These are phyloP conservation scores for Eimeria maxima DNA, from an alignment of 169 alveolate genomes.

Conservation along the genomic window DNA sequence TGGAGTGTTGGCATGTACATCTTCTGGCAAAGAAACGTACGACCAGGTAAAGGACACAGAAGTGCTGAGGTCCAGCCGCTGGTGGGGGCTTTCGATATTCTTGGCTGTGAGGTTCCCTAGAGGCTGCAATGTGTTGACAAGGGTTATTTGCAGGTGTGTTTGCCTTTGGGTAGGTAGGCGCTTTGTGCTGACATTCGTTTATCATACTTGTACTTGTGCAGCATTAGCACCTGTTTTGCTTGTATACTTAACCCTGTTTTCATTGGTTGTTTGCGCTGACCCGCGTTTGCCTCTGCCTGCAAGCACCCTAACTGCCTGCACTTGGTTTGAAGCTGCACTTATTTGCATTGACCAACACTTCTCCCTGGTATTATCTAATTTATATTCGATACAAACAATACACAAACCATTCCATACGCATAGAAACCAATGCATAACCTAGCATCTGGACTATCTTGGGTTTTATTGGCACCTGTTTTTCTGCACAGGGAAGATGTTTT, in stretches of 20 bases:
- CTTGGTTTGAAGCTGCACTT: background rate
- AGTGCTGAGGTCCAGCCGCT: background rate
- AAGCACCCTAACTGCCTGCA: background rate
- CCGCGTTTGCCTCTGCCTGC: background rate
- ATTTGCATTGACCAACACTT: background rate
- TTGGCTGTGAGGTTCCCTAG: background rate
- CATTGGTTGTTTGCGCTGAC: background rate
- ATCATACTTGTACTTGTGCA: background rate
- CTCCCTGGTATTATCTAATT: background rate
- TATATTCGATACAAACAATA: background rate
- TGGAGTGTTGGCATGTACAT: conserved; percentile 77
- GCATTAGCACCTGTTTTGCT: background rate
- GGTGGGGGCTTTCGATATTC: background rate
- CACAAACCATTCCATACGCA: background rate
- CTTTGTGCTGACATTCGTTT: background rate
- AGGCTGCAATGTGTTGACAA: background rate
- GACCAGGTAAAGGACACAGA: background rate
- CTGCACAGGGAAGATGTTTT: conserved; percentile 20
- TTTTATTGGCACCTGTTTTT: background rate
- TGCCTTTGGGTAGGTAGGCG: background rate
- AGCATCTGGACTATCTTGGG: background rate
- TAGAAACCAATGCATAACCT: background rate
- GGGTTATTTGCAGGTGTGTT: background rate
- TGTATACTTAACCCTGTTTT: background rate
- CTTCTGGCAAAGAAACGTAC: conserved; percentile 62